phyloP scores from a whole-genome alignment of 2,329 filamentous ascomycete genomes.

The Parastagonospora avenae region DNA sequence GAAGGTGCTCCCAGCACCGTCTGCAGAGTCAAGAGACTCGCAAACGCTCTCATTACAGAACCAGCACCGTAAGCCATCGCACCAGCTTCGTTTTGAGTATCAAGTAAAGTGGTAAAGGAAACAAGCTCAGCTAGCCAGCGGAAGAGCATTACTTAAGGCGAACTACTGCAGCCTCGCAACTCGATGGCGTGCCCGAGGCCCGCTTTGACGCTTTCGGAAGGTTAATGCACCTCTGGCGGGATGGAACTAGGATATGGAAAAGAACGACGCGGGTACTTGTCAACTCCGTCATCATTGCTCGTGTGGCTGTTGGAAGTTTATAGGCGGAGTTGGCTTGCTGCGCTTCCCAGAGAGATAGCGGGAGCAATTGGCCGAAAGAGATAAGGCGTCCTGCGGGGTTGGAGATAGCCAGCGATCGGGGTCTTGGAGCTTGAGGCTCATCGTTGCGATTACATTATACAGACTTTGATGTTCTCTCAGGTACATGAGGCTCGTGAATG shows the following conservation, averaged over 20 bases:
- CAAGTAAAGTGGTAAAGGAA: slow-evolving; percentile 11
- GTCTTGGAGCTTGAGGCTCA: too few relatives aligned
- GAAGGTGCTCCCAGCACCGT: slow-evolving; percentile 24
- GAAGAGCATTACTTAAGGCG: slow-evolving; percentile 6
- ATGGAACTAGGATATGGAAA: neutral
- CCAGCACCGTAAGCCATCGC: slow-evolving; percentile 27
- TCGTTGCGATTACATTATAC: too few relatives aligned
- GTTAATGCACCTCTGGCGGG: neutral
- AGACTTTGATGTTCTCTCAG: too few relatives aligned
- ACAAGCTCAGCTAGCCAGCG: slow-evolving; percentile 9
- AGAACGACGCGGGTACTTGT: neutral
- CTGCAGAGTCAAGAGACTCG: slow-evolving; percentile 35
- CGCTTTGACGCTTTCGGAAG: slow-evolving; percentile 7
- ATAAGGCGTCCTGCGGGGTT: slow-evolving; percentile 1
- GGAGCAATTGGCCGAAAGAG: neutral
- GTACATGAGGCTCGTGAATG: too few relatives aligned
- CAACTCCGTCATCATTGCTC: neutral
- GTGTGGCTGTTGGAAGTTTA: neutral
- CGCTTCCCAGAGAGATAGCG: neutral
- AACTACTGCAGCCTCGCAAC: slow-evolving; percentile 4
- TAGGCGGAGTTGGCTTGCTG: neutral
- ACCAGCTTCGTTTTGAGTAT: neutral
- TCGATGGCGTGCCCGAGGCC: slow-evolving; percentile 1
- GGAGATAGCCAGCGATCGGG: neutral
- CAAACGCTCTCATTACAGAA: slow-evolving; percentile 22